Evolutionary conservation across 495 filamentous ascomycete species (phyloP).

Genomic region (Apodospora peruviana): DNA sequence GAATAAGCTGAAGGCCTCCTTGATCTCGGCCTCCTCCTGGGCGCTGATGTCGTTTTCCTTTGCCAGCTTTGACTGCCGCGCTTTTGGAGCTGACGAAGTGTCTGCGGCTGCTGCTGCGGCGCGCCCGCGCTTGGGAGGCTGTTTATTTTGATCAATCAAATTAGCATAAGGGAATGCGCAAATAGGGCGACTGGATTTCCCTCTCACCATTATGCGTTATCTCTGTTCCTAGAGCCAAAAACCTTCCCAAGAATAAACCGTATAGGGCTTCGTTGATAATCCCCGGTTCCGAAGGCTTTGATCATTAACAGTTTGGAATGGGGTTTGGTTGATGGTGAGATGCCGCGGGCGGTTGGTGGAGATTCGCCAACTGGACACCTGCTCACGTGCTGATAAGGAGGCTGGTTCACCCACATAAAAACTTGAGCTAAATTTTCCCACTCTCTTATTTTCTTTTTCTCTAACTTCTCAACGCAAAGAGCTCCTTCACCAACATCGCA

Average conservation of each 20-base stretch:
- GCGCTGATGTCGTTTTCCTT: constrained; percentile 79
- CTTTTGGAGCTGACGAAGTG: constrained; percentile 17
- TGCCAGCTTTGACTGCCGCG: constrained; percentile 71
- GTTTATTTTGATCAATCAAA: background rate
- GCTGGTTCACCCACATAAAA: too few species aligned
- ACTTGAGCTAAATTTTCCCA: too few species aligned
- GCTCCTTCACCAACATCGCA: too few species aligned
- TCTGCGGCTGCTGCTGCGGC: constrained; percentile 11
- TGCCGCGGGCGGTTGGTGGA: too few species aligned
- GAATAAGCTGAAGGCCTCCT: constrained; percentile 84
- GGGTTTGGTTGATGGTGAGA: too few species aligned
- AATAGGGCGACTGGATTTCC: background rate
- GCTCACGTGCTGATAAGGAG: too few species aligned
- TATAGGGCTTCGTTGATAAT: too few species aligned
- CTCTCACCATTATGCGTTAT: background rate
- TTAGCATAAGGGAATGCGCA: background rate
- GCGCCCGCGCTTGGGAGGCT: constrained; percentile 40
- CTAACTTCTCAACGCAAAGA: too few species aligned
- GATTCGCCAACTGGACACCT: too few species aligned
- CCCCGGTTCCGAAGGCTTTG: background rate
- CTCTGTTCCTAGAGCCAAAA: background rate
- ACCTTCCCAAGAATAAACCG: background rate
- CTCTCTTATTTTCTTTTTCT: too few species aligned
- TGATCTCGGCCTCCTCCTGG: constrained; percentile 82
- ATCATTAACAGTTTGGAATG: background rate